These are phyloP conservation scores for Diospyros kaki DNA, from an alignment of 148 eudicot species.

Conservation along the genomic window DNA sequence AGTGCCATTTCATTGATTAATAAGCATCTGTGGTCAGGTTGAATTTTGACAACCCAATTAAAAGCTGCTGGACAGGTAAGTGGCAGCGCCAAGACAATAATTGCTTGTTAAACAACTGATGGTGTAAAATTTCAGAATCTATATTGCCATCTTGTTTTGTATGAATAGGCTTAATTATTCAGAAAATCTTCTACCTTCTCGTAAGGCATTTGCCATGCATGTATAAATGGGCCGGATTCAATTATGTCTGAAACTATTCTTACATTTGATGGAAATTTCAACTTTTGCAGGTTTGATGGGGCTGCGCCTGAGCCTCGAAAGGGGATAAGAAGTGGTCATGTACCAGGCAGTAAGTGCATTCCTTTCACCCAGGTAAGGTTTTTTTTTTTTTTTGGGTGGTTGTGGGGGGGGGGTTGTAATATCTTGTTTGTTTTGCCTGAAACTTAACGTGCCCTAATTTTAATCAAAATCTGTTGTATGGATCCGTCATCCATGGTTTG, in stretches of 20 bases:
- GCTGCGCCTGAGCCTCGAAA: constrained; percentile 89
- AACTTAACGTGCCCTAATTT: background rate
- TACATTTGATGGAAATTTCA: constrained; percentile 16
- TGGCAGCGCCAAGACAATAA: background rate
- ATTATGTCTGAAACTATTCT: constrained; percentile 4
- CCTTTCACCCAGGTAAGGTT: constrained; percentile 65
- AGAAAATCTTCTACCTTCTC: background rate
- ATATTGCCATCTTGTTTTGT: background rate
- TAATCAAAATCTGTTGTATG: background rate
- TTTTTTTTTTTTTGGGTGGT: background rate
- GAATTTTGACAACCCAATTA: background rate
- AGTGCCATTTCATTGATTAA: background rate
- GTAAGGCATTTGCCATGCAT: background rate
- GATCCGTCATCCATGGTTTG: background rate
- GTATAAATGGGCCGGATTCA: background rate
- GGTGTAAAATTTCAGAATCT: background rate
- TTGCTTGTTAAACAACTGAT: constrained; percentile 9
- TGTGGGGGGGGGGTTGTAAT: background rate
- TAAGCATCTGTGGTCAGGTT: background rate
- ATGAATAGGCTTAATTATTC: background rate
- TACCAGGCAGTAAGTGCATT: constrained; percentile 95
- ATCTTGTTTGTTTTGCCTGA: background rate
- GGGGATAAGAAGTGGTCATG: constrained; percentile 93
- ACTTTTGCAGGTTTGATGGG: constrained; percentile 75
- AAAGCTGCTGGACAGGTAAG: background rate